Evolutionary conservation across 225 moss, liverwort and hornwort genomes (phyloP), one percentile per base, ranked within the genome.

Genomic region (Rhytidiadelphus loreus): DNA sequence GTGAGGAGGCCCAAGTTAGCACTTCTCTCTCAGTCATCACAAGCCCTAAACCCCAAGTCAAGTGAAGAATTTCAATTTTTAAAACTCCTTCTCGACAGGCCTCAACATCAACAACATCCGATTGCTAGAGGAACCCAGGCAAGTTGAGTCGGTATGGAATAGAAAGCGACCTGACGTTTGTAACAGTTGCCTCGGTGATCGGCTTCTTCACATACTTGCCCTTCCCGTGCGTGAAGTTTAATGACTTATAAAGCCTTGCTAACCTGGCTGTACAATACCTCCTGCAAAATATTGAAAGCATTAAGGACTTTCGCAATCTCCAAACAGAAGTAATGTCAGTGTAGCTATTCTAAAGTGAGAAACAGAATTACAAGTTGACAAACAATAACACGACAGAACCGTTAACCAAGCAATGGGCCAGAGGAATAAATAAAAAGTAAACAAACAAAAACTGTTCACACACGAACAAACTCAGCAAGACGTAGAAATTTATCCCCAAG

Each of bases 141-240:
- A 82, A 64, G 50, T 76, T 37, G 63, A 59, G 69, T 88, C 62
- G 62, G 55, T 75, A 74, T 76, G 86, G 88, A 88, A 88, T 69
- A 89, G 89, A 91, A 83, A 90, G 81, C 88, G 80, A 98, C 97
- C 96, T 95, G 88, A 96, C 97, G 93, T 97, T 89, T 55, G 97
- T 96, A 61, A 99, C 96, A 78, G 92, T 97, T 33, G 97, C 91
- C 87, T 94, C 95, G 48, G 93, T 92, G 74, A 99, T 96, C 72
- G 95, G 96, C 87, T 91, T 96, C 90, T 96, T 99, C 63, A 94
- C 93, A 90, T 99, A 99, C 87, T 97, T 97, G 66, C 99, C 99
- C 87, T 97, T 96, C 77, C 99, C 99, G 86, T 97, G 99, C 89
- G 93, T 95, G 87, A 99, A 97, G 55, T 97, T 96, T n/a, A 97